Conservation (phyloP, 139 green algal species). For the Chlamydomonas sphaeroides region DNA sequence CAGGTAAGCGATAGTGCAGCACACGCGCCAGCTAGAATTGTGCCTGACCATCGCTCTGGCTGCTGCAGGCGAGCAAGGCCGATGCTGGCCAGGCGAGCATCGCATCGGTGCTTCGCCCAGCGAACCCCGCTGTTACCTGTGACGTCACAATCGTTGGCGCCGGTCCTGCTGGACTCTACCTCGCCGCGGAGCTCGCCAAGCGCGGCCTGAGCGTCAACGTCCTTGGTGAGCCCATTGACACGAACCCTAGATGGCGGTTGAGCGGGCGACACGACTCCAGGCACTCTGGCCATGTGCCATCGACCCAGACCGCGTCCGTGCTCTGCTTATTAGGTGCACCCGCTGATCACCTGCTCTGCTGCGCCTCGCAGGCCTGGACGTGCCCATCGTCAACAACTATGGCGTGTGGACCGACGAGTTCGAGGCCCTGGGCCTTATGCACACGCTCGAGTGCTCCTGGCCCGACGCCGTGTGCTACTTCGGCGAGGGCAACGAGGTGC, state of each 20-base stretch:
- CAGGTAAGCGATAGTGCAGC: conserved; percentile 54
- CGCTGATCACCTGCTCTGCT: too few species aligned
- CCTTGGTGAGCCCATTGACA: conserved; percentile 71
- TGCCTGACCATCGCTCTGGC: too few species aligned
- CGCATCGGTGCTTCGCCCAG: conserved; percentile 49
- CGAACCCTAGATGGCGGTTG: too few species aligned
- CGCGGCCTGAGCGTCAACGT: conserved; percentile 81
- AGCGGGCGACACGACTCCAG: too few species aligned
- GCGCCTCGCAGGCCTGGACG: conserved; percentile 74
- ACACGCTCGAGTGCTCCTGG: conserved; percentile 72
- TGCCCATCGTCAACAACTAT: conserved; percentile 95
- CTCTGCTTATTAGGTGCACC: too few species aligned
- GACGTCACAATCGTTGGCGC: conserved; percentile 88
- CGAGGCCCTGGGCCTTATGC: conserved; percentile 69
- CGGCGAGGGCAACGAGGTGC: conserved; percentile 65
- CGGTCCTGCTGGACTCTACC: conserved; percentile 89
- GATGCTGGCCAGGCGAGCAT: conserved; percentile 73
- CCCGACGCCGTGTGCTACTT: conserved; percentile 80
- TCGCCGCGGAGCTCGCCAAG: conserved; percentile 87
- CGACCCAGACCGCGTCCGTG: too few species aligned
- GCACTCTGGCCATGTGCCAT: too few species aligned
- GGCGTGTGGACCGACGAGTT: conserved; percentile 92
- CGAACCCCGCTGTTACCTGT: conserved; percentile 13
- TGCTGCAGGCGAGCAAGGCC: conserved; percentile 72
- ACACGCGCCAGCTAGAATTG: too few species aligned